Percentiles rank a stretch among this genome's conserved stretches.
These are phyloP conservation scores for Penicillium sp. DNA, from an alignment of 2,329 filamentous ascomycete genomes.

Conservation along the genomic window DNA sequence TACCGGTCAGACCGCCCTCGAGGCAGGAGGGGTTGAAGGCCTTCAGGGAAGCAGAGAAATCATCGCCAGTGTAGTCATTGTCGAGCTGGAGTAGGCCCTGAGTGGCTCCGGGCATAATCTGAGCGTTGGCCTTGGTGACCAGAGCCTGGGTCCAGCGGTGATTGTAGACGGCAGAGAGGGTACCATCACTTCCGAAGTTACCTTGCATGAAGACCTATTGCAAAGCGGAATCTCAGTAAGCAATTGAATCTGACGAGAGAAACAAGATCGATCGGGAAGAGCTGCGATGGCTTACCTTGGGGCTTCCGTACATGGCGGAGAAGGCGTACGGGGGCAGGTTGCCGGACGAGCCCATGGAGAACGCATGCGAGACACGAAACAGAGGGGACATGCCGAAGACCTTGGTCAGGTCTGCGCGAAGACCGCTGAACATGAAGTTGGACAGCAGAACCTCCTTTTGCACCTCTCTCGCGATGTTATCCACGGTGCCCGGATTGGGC, in stretches of 20 bases:
- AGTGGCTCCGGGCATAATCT: conserved; percentile 72
- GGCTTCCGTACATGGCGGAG: conserved; percentile 87
- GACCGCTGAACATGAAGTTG: conserved; percentile 94
- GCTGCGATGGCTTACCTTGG: conserved; percentile 63
- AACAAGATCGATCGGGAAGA: not conserved
- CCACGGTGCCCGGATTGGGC: conserved; percentile 87
- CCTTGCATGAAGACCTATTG: conserved; percentile 88
- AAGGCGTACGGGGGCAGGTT: conserved; percentile 88
- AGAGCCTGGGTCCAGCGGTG: conserved; percentile 79
- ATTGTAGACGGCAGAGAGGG: conserved; percentile 86
- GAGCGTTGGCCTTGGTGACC: conserved; percentile 82
- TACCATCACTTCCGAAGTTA: conserved; percentile 88
- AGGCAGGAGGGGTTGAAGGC: conserved; percentile 92
- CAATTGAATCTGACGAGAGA: not conserved
- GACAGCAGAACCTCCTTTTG: conserved; percentile 94
- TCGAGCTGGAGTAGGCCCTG: conserved; percentile 92
- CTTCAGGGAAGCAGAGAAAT: conserved; percentile 92
- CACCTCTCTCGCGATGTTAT: conserved; percentile 85
- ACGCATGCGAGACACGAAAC: conserved; percentile 96
- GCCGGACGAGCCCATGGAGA: conserved; percentile 85
- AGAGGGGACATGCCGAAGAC: conserved; percentile 89
- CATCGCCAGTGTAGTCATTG: conserved; percentile 88
- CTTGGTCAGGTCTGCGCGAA: conserved; percentile 95
- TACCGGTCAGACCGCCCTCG: conserved; percentile 89
- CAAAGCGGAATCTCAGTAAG: conserved; percentile 1